Base-by-base conservation (phyloP, 2,329 filamentous ascomycete genomes). In the Xylaria sp. region DNA sequence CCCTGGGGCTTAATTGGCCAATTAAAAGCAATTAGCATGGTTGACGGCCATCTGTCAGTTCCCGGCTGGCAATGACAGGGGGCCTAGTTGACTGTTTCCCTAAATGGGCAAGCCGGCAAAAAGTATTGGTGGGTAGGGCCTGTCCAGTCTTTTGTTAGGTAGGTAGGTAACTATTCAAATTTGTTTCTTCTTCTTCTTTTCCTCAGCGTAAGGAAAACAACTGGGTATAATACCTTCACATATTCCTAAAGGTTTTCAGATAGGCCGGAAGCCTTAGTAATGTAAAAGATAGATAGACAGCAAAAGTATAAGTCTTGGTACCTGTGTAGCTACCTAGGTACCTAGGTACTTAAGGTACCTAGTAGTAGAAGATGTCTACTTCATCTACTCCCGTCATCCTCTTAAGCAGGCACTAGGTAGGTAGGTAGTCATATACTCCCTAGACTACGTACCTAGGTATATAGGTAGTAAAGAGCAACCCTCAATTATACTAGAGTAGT, bases 1-100 rank as follows among this genome's bases (percentile, higher is more conserved):
- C 37, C 40, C 51, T 58, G 29, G 27, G 53, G 29, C 3, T 60
- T 18, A 59, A 65, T 70, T 68, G 62, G 25, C 68, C 68, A 70
- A 70, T 70, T 5, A 63, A 18, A 58, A 27, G 47, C 42, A 23
- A 23, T 1, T 18, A n/a, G n/a, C n/a, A 47, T 12, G 21, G 55
- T 60, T 47, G 61, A 54, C 54, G 13, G 23, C 59, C 42, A 37
- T 21, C 47, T 40, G 23, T 16, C 25, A 18, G 32, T 48, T 44
- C 37, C 47, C 60, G 50, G 58, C 57, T 54, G 35, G 42, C 51
- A 62, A 47, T 44, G 23, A 54, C 50, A 57, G 18, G 61, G 61
- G 27, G 8, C 32, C 32, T 10, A 44, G 23, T 9, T 16, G 37
- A 35, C 6, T 3, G 42, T 54, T 61, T 68, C 57, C 68, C 44